A percentile compares a stretch with the other conserved stretches of the same genome.
These are phyloP conservation scores for Penicillium sp. DNA, from an alignment of 2,329 filamentous ascomycete species.

Conservation along the genomic window DNA sequence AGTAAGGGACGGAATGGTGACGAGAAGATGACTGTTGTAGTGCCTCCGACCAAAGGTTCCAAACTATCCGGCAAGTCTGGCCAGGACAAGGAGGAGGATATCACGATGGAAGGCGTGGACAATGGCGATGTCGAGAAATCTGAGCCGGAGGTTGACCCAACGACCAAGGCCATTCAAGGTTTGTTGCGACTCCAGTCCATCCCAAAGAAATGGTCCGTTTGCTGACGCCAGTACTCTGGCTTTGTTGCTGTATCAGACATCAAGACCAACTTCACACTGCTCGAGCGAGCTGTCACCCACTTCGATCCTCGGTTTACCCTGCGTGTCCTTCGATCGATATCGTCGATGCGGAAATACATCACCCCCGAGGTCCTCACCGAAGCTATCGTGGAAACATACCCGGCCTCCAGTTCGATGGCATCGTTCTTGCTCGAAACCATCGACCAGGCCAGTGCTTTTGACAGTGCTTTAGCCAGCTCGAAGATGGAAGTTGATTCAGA, in stretches of 20 bases:
- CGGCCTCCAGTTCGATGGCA: slow-evolving; percentile 63
- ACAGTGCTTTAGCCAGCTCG: slow-evolving; percentile 55
- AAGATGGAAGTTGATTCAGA: slow-evolving; percentile 75
- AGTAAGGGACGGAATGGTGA: slow-evolving; percentile 68
- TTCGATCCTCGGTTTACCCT: slow-evolving; percentile 96
- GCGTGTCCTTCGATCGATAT: slow-evolving; percentile 89
- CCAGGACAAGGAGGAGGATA: slow-evolving; percentile 65
- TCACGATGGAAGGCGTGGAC: slow-evolving; percentile 63
- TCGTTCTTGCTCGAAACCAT: slow-evolving; percentile 69
- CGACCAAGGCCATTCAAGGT: slow-evolving; percentile 52
- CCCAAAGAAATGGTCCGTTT: not conserved
- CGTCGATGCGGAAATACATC: slow-evolving; percentile 87
- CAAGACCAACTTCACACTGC: slow-evolving; percentile 84
- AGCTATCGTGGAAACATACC: slow-evolving; percentile 77
- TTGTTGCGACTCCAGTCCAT: slow-evolving; percentile 17
- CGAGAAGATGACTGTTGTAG: slow-evolving; percentile 76
- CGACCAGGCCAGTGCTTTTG: slow-evolving; percentile 62
- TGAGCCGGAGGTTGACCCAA: slow-evolving; percentile 45
- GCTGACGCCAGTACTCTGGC: not conserved
- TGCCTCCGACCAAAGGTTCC: slow-evolving; percentile 67
- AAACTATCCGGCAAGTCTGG: slow-evolving; percentile 56
- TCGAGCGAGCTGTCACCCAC: slow-evolving; percentile 85
- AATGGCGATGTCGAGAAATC: slow-evolving; percentile 45
- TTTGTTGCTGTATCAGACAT: slow-evolving; percentile 63
- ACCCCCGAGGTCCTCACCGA: slow-evolving; percentile 76